These are phyloP conservation scores for Aspergillus melleus DNA, from an alignment of 2,329 filamentous ascomycete species.

Conservation along the genomic window DNA sequence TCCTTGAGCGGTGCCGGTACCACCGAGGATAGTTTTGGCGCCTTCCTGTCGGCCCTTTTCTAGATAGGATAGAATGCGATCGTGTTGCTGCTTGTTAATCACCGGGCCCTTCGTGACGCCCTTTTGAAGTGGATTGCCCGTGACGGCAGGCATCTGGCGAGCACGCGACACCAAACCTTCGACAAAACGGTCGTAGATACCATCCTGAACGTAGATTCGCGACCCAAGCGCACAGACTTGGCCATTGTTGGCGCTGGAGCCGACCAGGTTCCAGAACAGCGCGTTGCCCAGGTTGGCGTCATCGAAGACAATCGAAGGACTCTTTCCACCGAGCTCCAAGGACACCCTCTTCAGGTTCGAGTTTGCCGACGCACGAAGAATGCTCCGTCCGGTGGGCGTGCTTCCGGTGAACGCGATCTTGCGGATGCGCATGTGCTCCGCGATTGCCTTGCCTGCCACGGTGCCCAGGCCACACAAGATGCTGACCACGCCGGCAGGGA, in stretches of 20 bases:
- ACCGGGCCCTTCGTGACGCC: constrained; percentile 25
- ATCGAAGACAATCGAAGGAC: constrained; percentile 34
- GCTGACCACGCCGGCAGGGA: constrained; percentile 58
- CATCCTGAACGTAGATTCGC: constrained; percentile 35
- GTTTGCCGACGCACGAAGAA: constrained; percentile 28
- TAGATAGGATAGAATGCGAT: constrained; percentile 26
- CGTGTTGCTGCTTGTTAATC: constrained; percentile 21
- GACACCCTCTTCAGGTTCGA: constrained; percentile 38
- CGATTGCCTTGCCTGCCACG: constrained; percentile 48
- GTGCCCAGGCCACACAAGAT: constrained; percentile 62
- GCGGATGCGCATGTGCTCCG: constrained; percentile 29
- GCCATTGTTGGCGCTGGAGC: constrained; percentile 32
- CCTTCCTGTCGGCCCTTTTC: constrained; percentile 23
- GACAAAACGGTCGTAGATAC: constrained; percentile 33
- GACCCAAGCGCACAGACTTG: constrained; percentile 35
- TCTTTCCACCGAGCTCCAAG: constrained; percentile 38
- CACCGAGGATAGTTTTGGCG: constrained; percentile 24
- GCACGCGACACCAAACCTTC: constrained; percentile 49
- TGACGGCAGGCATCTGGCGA: constrained; percentile 47
- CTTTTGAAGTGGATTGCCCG: constrained; percentile 22
- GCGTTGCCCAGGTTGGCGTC: constrained; percentile 36
- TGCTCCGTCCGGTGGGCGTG: constrained; percentile 27
- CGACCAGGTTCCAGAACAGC: constrained; percentile 29
- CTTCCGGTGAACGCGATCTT: constrained; percentile 39
- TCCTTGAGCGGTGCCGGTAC: constrained; percentile 24